phyloP scores from a whole-genome alignment of 108 stramenopile genomes.

The Phaeodactylum tricornutum region DNA sequence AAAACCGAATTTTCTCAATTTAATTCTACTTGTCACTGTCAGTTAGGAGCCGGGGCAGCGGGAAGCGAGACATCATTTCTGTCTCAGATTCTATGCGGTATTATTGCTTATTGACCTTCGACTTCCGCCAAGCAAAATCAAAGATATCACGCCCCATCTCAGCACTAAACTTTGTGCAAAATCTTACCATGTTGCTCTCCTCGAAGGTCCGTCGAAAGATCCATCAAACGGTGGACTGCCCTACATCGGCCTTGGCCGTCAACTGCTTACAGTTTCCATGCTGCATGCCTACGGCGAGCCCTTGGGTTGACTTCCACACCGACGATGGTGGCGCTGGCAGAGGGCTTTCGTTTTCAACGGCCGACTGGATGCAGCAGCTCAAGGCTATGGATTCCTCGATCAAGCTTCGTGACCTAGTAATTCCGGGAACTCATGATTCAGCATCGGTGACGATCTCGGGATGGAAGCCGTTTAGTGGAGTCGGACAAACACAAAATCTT shows the following conservation, averaged over 20 bases:
- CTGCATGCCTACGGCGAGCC: slow-evolving; percentile 27
- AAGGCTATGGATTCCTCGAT: slow-evolving; percentile 21
- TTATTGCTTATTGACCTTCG: too few relatives aligned
- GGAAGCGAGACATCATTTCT: too few relatives aligned
- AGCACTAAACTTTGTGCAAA: too few relatives aligned
- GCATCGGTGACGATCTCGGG: slow-evolving; percentile 46
- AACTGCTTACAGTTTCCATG: slow-evolving; percentile 59
- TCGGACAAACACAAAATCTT: slow-evolving; percentile 46
- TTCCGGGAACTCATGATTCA: slow-evolving; percentile 58
- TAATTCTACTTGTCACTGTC: too few relatives aligned
- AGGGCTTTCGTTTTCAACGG: slow-evolving; percentile 5
- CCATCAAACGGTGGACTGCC: too few relatives aligned
- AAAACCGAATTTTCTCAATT: too few relatives aligned
- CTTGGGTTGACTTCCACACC: slow-evolving; percentile 18
- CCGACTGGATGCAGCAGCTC: slow-evolving; percentile 55
- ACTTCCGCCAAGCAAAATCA: too few relatives aligned
- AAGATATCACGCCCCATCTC: too few relatives aligned
- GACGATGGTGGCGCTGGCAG: slow-evolving; percentile 3
- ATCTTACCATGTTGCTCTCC: too few relatives aligned
- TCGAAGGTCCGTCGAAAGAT: too few relatives aligned
- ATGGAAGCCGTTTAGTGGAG: slow-evolving; percentile 38
- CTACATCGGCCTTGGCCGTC: slow-evolving; percentile 37
- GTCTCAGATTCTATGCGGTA: too few relatives aligned
- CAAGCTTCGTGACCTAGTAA: slow-evolving; percentile 30
- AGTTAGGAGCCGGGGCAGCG: too few relatives aligned